Evolutionary conservation across 768 basidiomycete species (phyloP), one percentile per base, ranked within the genome.

Genomic region (Trametes meyenii): DNA sequence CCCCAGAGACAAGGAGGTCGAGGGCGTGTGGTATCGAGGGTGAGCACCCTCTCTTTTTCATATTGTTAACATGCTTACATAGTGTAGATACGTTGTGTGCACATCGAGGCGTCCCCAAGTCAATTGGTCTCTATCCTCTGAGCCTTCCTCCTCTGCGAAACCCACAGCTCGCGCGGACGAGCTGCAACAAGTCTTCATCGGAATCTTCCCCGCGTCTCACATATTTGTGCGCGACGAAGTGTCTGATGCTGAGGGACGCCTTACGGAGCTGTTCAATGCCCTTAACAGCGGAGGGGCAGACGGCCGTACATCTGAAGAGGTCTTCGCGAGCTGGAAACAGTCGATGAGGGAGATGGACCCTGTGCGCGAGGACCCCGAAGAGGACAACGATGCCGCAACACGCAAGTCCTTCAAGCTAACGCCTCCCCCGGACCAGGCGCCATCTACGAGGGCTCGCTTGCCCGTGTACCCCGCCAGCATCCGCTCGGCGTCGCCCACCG

Each of bases 11-110:
- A 90, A 88, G 70, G 90, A 92, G 55, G 85, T 84, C 13, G 90
- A 91, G 57, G 88, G 88, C 19, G 74, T 86, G 16, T 98, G 96
- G 96, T 98, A 94, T 75, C 81, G 96, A 78, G 96, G 96, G 91
- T 97, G 73, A 74, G 91, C 85, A 61, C 53, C 33, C 66, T 39
- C 17, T 38, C 14, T 26, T 21, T 14, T 36, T 29, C 8, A 42
- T 21, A 43, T 7, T 39, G n/a, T 42, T 17, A 24, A 19, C 33
- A 46, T 26, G 53, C 51, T 63, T 42, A 50, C 55, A 8, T 29
- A 60, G 39, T 38, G 61, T 19, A 95, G 92, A 40, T 95, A 95
- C 75, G 92, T 95, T 56, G 90, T 95, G 2, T 92, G 88, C 67
- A 89, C 91, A 2, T 87, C 88, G 10, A 83, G 89, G 29, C 80